Conservation (phyloP, 2,329 filamentous ascomycete genomes). For the Byssothecium circinans region DNA sequence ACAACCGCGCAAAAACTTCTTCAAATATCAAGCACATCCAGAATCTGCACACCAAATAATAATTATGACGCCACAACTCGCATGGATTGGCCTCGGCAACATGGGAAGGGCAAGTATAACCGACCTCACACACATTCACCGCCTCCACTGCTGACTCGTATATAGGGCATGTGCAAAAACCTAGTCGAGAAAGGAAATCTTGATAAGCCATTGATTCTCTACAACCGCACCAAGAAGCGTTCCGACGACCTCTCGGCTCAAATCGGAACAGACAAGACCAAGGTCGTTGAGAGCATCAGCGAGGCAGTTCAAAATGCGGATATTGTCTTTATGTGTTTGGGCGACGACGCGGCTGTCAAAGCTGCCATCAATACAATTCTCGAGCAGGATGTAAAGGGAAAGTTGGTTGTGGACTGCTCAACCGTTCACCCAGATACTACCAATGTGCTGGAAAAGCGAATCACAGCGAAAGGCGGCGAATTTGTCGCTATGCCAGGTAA, state of each 20-base stretch:
- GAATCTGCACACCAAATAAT: no score
- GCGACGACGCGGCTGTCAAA: conserved; percentile 74
- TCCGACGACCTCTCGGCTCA: conserved; percentile 64
- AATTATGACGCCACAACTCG: conserved; percentile 59
- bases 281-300: conserved; percentile 64
- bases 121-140: conserved; percentile 4
- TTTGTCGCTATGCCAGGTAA: conserved; percentile 71
- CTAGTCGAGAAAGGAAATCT: conserved; percentile 76
- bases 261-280: conserved; percentile 64
- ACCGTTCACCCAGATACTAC: conserved; percentile 85
- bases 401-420: conserved; percentile 84
- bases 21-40: neutral
- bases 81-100: conserved; percentile 84
- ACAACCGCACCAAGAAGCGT: conserved; percentile 74
- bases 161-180: conserved; percentile 56
- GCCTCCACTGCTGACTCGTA: conserved; percentile 5
- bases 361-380: conserved; percentile 62
- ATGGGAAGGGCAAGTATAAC: conserved; percentile 70
- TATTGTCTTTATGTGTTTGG: conserved; percentile 80
- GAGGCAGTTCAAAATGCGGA: conserved; percentile 69
- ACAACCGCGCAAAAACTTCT: neutral
- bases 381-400: conserved; percentile 61
- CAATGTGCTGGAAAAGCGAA: conserved; percentile 62
- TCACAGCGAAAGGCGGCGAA: conserved; percentile 63
- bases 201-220: conserved; percentile 71